Base-by-base conservation (phyloP, 1,284 basidiomycete genomes). In the Leccinum pachyderme region DNA sequence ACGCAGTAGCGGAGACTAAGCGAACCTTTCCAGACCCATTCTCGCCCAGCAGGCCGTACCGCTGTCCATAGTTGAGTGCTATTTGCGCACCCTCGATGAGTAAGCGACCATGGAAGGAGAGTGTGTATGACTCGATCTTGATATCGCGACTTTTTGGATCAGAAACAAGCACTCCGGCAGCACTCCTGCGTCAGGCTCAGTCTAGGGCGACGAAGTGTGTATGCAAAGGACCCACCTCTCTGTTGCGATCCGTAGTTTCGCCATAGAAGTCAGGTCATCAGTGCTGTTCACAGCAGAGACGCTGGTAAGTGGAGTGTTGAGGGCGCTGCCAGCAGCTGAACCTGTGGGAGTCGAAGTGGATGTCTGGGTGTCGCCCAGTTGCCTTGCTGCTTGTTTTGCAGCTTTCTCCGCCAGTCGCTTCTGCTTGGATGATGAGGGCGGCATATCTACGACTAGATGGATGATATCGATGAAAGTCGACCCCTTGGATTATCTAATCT, bases 11-110 rank as follows among this genome's bases (percentile, higher is more conserved):
- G 46, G 47, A 46, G 49, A n/a, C 48, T 35, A 48, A 49, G 66
- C 82, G 68, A 60, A 94, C 93, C 86, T 99, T 99, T 73, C 96
- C 96, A 15, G 92, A 96, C 45, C 96, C 96, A 72, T 99, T 98
- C 74, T 98, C 95, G 55, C 96, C 96, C 54, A 98, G 80, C 28
- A 98, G 81, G 76, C 96, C 96, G 71, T 99, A 94, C 67, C 94
- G 79, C 73, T 98, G 93, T 7, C 95, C 95, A 69, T 98, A 98
- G 76, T 98, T 98, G 65, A 98, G 87, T n/a, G 92, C 74, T 63
- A 95, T 85, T 73, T 88, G 84, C 9, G 93, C 95, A 61, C 84
- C 86, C 74, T 98, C 95, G 66, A 98, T 88, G 63, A 98, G 82
- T 27, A 98, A 79, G 55, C 96, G 86, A 37, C 96, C 96, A 71